Evolutionary conservation across 2,329 filamentous ascomycete species (phyloP).

Genomic region (Paracorniculantispora psalliotae): DNA sequence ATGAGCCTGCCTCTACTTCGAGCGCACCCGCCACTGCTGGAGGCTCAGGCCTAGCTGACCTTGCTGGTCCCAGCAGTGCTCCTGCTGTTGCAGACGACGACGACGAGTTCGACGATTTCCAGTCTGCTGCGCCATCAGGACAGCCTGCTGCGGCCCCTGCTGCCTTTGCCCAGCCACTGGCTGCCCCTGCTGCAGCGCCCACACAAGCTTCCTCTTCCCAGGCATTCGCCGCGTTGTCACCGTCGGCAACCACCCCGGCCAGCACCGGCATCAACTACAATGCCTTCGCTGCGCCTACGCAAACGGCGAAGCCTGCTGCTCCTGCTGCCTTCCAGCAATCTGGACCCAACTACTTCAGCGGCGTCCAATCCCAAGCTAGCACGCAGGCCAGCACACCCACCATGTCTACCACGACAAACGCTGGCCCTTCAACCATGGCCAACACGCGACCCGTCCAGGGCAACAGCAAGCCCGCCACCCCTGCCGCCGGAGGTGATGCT

Average conservation of each 20-base stretch:
- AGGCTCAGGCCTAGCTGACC: conserved; percentile 41
- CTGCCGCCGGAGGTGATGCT: conserved; percentile 66
- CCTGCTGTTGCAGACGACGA: conserved; percentile 48
- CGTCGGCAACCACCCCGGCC: conserved; percentile 54
- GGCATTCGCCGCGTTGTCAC: conserved; percentile 73
- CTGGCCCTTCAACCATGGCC: conserved; percentile 35
- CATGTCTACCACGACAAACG: conserved; percentile 29
- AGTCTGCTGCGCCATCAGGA: conserved; percentile 64
- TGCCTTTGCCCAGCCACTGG: conserved; percentile 77
- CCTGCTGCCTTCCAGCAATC: conserved; percentile 66
- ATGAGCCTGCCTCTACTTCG: conserved; percentile 59
- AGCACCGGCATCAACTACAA: conserved; percentile 60
- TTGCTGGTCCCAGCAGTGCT: conserved; percentile 27
- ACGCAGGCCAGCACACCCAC: conserved; percentile 15
- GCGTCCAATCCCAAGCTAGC: conserved; percentile 50
- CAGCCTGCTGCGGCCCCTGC: conserved; percentile 59
- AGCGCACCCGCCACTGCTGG: conserved; percentile 43
- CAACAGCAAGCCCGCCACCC: conserved; percentile 48
- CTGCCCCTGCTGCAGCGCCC: conserved; percentile 47
- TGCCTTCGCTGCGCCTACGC: conserved; percentile 28
- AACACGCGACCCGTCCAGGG: conserved; percentile 45
- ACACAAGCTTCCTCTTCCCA: conserved; percentile 69
- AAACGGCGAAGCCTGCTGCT: conserved; percentile 45
- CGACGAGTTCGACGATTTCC: conserved; percentile 97
- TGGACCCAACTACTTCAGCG: conserved; percentile 93